A percentile compares a stretch with the other conserved stretches of the same genome.
These are phyloP conservation scores for Elsinoe arachidis DNA, from an alignment of 2,329 filamentous ascomycete species.

Conservation along the genomic window DNA sequence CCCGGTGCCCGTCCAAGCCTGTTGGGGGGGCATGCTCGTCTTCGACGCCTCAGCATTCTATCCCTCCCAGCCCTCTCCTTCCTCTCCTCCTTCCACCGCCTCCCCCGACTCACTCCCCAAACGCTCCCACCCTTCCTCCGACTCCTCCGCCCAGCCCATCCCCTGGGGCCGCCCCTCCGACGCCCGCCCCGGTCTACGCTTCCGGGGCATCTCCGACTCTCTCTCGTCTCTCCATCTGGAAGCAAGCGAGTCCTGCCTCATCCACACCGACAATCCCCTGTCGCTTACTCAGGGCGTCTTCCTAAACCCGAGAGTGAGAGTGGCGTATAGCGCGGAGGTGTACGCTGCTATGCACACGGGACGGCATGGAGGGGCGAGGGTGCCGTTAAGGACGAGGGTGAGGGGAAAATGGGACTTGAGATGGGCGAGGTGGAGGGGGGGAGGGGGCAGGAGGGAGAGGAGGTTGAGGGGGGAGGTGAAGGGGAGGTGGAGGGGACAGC, in stretches of 20 bases:
- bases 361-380: conserved; percentile 33
- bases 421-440: conserved; percentile 37
- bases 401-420: conserved; percentile 53
- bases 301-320: conserved; percentile 60
- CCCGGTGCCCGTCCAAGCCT: conserved; percentile 53
- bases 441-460: conserved; percentile 25
- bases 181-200: conserved; percentile 39
- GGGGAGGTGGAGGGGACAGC: conserved; percentile 17
- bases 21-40: conserved; percentile 56
- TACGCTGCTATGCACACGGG: conserved; percentile 8
- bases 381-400: conserved; percentile 42
- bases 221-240: conserved; percentile 56
- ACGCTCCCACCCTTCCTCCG: background rate
- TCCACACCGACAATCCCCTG: conserved; percentile 62
- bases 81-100: no score
- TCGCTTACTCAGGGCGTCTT: conserved; percentile 48
- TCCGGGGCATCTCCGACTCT: conserved; percentile 55
- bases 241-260: conserved; percentile 70
- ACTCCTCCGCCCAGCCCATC: background rate
- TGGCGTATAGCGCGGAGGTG: conserved; percentile 51
- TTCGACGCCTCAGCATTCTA: conserved; percentile 52
- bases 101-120: no score
- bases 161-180: background rate
- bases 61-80: background rate
- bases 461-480: conserved; percentile 18